Base-by-base conservation (phyloP, 768 basidiomycete genomes). In the Podaxis sp. region DNA sequence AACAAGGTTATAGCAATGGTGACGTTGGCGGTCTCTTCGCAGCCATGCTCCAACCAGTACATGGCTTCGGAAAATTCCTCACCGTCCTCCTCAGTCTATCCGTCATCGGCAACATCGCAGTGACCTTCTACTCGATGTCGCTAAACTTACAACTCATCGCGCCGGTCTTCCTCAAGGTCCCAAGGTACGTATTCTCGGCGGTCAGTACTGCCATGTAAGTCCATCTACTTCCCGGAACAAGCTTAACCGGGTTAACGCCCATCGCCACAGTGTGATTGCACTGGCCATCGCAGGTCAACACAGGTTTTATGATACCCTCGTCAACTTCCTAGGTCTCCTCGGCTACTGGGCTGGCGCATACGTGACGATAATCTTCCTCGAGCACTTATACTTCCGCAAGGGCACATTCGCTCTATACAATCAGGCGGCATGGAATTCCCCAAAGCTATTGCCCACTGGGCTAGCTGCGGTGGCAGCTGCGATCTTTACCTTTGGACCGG, bases 51-150 rank as follows among this genome's bases (percentile, higher is more conserved):
- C 77, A 76, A n/a, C 91, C 91, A 0, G 77, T 79, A 0, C 84
- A 85, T 42, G 81, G 81, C 35, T 92, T 91, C 69, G 87, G 90
- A 5, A 89, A 90, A 68, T 89, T 93, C 76, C 76, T 93, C 46
- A 88, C 86, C 0, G 88, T 94, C 37, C 73, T 96, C 48, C 79
- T 95, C 63, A 89, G 89, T 59, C 76, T 97, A 21, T 90, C 88
- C 51, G 90, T 93, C 44, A 85, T 86, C 1, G 90, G 84, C 2
- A 95, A 94, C 73, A 88, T 91, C 48, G 89, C 91, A 0, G 84
- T 87, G 2, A 89, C 90, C 5, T 86, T 93, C 63, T 97, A 97
- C 71, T 91, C 88, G 47, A 82, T 89, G 60, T 83, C 86, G 1
- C 79, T 93, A 61, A 87, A 84, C 68, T 76, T 91, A 64, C 91